Conservation (phyloP, 148 eudicot genomes). For the Cornus suecica region DNA sequence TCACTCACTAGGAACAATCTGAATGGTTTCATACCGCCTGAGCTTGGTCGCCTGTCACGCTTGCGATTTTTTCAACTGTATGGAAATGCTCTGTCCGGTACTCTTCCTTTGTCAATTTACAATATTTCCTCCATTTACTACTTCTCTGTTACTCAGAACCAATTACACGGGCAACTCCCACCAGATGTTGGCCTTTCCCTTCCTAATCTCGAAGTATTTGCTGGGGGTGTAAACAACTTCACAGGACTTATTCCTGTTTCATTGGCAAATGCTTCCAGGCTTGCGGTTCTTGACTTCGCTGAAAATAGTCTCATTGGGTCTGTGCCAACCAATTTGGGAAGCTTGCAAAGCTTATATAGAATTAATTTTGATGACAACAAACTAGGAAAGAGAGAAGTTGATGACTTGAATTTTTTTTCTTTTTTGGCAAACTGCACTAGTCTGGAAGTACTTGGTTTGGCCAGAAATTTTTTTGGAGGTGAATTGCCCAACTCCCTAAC, state of each 20-base stretch:
- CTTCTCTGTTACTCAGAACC: conserved; percentile 8
- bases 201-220: conserved; percentile 17
- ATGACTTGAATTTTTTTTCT: conserved; percentile 9
- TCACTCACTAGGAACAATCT: background rate
- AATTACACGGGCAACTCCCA: conserved; percentile 17
- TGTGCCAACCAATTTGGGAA: conserved; percentile 17
- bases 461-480: conserved; percentile 18
- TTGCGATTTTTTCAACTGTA: too few species aligned
- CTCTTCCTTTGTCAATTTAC: conserved; percentile 17
- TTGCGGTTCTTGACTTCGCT: conserved; percentile 12
- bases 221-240: conserved; percentile 19
- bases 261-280: conserved; percentile 20
- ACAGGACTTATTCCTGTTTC: conserved; percentile 25
- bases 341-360: background rate
- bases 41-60: background rate
- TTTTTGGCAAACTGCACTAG: conserved; percentile 17
- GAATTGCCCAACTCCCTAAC: background rate
- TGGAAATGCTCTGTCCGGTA: conserved; percentile 4
- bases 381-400: background rate
- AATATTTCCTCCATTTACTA: conserved; percentile 18
- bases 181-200: conserved; percentile 10
- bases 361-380: conserved; percentile 9
- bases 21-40: background rate
- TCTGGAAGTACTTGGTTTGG: conserved; percentile 2
- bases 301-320: conserved; percentile 22